A percentile compares a stretch with the other conserved stretches of the same genome.
Evolutionary conservation across 2,329 filamentous ascomycete genomes (phyloP).

Genomic region (Fusarium odoratissimum): DNA sequence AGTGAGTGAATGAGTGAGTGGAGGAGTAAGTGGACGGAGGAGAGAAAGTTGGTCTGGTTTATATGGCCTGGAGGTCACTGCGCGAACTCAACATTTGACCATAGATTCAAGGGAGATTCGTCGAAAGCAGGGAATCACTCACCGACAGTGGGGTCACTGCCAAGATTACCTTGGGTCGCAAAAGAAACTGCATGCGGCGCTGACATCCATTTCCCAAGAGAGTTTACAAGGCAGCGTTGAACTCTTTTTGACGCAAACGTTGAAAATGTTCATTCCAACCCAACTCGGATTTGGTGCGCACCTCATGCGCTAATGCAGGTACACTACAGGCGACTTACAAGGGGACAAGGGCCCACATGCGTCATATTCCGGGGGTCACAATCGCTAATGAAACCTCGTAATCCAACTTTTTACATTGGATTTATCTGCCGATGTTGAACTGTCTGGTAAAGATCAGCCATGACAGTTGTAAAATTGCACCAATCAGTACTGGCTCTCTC

Average conservation of each 20-base stretch:
- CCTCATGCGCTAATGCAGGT: conserved; percentile 30
- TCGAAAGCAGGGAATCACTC: background rate
- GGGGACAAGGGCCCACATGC: conserved; percentile 14
- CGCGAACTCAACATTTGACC: conserved; percentile 1
- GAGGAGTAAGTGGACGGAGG: background rate
- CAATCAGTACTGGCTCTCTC: background rate
- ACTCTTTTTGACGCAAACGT: background rate
- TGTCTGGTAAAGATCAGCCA: background rate
- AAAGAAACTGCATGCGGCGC: conserved; percentile 2
- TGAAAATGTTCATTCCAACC: conserved; percentile 10
- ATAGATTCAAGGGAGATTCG: background rate
- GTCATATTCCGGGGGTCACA: conserved; percentile 30
- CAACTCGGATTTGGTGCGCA: background rate
- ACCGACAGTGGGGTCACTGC: conserved; percentile 1
- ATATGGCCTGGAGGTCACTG: conserved; percentile 3
- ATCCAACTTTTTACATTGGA: background rate
- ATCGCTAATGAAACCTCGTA: conserved; percentile 26
- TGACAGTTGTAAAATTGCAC: background rate
- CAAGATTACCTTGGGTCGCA: conserved; percentile 2
- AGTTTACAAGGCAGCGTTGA: background rate
- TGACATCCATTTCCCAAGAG: background rate
- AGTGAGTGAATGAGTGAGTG: background rate
- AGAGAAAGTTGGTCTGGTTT: conserved; percentile 10
- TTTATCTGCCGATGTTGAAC: conserved; percentile 6
- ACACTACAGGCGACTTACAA: conserved; percentile 1